Percentiles rank a stretch among this genome's conserved stretches.
Conservation (phyloP, 2,329 filamentous ascomycete genomes). For the Botryotinia narcissicola region DNA sequence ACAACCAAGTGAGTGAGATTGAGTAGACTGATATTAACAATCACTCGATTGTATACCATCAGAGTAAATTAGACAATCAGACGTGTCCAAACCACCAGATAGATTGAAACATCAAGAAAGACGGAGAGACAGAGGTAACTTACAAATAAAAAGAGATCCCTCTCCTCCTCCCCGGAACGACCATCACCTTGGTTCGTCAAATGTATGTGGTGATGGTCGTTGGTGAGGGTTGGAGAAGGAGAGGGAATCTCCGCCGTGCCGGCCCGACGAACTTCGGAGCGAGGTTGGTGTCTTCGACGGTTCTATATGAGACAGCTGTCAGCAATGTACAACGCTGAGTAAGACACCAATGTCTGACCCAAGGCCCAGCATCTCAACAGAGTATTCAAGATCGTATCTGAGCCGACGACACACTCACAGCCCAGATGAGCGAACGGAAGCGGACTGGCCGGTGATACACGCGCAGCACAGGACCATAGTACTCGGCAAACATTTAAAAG, state of each 20-base stretch:
- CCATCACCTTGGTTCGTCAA: neutral
- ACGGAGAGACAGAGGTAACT: neutral
- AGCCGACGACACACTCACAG: neutral
- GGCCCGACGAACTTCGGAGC: neutral
- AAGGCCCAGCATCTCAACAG: neutral
- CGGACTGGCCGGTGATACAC: neutral
- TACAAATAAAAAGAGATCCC: neutral
- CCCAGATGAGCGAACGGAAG: neutral
- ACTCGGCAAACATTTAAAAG: neutral
- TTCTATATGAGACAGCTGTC: slow-evolving; percentile 9
- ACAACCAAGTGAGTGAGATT: neutral
- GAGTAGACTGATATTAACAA: neutral
- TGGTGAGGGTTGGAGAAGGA: neutral
- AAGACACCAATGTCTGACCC: neutral
- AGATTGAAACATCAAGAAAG: neutral
- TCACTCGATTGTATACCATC: neutral
- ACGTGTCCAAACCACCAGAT: neutral
- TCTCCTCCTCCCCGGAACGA: neutral
- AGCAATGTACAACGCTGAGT: neutral
- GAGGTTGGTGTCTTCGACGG: neutral
- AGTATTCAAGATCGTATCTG: neutral
- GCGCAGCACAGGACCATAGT: neutral
- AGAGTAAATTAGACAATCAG: neutral
- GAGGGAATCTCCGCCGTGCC: neutral
- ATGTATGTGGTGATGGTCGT: neutral